Percentiles rank a stretch among this genome's conserved stretches.
phyloP scores from a whole-genome alignment of 129 eudicot genomes.

The Flaveria ramosissima region DNA sequence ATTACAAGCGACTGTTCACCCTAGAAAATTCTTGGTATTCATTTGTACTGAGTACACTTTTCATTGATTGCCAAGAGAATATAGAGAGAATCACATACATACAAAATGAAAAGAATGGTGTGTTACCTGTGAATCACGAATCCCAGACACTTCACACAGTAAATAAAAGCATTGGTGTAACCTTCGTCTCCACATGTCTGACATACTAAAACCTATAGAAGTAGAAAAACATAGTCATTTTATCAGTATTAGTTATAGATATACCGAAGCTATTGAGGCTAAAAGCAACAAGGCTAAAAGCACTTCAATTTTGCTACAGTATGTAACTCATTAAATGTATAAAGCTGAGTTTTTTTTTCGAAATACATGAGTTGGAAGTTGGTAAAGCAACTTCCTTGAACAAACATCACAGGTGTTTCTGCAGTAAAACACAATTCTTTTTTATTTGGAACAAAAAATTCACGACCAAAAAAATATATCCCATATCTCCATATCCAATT shows the following conservation, averaged over 20 bases:
- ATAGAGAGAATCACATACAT: neutral
- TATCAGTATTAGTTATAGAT: neutral
- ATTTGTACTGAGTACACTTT: no score
- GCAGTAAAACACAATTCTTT: neutral
- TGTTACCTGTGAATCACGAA: slow-evolving; percentile 61
- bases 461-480: neutral
- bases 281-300: neutral
- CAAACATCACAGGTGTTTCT: neutral
- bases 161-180: slow-evolving; percentile 44
- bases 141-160: slow-evolving; percentile 55
- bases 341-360: no score
- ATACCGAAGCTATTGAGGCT: neutral
- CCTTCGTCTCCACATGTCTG: slow-evolving; percentile 64
- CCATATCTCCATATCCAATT: neutral
- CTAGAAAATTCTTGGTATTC: neutral
- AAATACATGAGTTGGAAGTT: no score
- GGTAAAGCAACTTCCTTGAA: neutral
- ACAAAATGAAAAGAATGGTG: slow-evolving; percentile 10
- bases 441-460: neutral
- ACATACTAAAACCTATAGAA: slow-evolving; percentile 52
- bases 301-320: neutral
- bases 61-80: neutral
- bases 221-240: neutral
- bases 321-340: neutral
- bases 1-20: slow-evolving; percentile 1